These are phyloP conservation scores for Vitis hybrid DNA, from an alignment of 177 flowering plant genomes.

Conservation along the genomic window DNA sequence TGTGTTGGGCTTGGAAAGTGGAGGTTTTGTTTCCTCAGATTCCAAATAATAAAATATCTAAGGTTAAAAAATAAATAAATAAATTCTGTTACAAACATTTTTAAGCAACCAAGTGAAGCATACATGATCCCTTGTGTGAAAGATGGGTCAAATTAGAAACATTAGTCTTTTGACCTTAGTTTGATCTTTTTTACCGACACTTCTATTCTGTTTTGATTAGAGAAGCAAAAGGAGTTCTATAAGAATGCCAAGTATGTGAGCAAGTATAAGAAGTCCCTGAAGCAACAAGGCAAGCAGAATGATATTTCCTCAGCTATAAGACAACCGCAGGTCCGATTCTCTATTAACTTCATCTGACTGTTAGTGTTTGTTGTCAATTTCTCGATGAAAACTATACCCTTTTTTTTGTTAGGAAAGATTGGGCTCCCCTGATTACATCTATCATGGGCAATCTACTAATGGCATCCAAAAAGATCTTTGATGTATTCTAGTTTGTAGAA, in stretches of 20 bases:
- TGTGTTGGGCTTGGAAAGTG: background rate
- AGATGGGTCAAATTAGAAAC: background rate
- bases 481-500: no score
- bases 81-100: background rate
- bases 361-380: background rate
- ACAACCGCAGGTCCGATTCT: conserved; percentile 35
- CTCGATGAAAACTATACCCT: background rate
- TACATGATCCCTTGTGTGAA: no score
- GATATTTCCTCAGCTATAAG: conserved; percentile 12
- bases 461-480: no score
- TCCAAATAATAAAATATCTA: no score
- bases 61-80: no score
- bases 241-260: conserved; percentile 72
- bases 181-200: background rate
- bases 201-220: conserved; percentile 30
- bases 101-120: background rate
- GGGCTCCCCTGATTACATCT: no score
- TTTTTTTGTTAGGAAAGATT: no score
- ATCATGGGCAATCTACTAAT: no score
- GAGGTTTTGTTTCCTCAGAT: background rate
- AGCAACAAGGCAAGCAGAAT: conserved; percentile 41
- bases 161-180: background rate
- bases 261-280: conserved; percentile 60
- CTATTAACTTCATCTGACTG: background rate
- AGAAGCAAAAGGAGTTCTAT: conserved; percentile 80